phyloP scores from a whole-genome alignment of 1,284 basidiomycete species.

The Boletus sp. region DNA sequence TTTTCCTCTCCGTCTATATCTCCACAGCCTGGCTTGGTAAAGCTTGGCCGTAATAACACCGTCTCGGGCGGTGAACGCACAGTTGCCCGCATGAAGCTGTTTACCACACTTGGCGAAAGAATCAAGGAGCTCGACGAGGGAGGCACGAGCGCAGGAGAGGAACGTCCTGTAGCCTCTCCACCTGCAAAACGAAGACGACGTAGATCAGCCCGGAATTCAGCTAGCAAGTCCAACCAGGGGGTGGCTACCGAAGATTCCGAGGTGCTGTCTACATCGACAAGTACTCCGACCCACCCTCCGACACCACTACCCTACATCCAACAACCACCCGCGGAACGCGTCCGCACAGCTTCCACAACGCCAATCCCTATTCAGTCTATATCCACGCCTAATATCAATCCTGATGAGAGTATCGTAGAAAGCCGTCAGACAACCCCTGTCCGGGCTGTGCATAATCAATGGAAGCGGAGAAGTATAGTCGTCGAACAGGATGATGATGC shows the following conservation, averaged over 20 bases:
- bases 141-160: slow-evolving; percentile 60
- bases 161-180: slow-evolving; percentile 42
- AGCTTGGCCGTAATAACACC: slow-evolving; percentile 69
- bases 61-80: slow-evolving; percentile 72
- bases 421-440: slow-evolving; percentile 35
- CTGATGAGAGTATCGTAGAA: slow-evolving; percentile 28
- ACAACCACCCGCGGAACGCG: slow-evolving; percentile 22
- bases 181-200: slow-evolving; percentile 52
- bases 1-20: slow-evolving; percentile 41
- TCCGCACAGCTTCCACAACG: slow-evolving; percentile 29
- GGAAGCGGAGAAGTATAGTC: slow-evolving; percentile 60
- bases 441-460: slow-evolving; percentile 32
- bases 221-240: slow-evolving; percentile 41
- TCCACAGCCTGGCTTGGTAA: slow-evolving; percentile 45
- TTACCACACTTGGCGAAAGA: slow-evolving; percentile 59
- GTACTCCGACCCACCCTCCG: slow-evolving; percentile 56
- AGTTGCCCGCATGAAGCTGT: slow-evolving; percentile 62
- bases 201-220: slow-evolving; percentile 55
- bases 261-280: slow-evolving; percentile 52
- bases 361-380: slow-evolving; percentile 30
- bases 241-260: slow-evolving; percentile 61
- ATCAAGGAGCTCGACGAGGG: slow-evolving; percentile 61
- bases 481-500: slow-evolving; percentile 62
- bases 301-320: slow-evolving; percentile 43
- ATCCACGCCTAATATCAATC: slow-evolving; percentile 27